A percentile compares a stretch with the other conserved stretches of the same genome.
phyloP scores from a whole-genome alignment of 2,329 filamentous ascomycete species.

The Colletotrichum gloeosporioides region DNA sequence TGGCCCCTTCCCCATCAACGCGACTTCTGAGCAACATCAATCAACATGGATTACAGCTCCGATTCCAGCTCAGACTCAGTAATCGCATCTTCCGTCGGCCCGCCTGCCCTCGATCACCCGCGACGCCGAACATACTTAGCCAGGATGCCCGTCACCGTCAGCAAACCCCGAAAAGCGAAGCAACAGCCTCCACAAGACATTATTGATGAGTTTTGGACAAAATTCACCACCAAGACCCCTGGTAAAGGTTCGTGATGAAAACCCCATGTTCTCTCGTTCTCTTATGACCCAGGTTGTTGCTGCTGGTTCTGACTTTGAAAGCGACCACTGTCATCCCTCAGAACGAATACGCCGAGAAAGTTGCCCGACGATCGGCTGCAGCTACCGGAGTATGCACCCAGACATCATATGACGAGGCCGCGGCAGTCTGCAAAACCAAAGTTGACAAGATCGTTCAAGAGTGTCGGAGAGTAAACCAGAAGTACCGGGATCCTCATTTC shows the following conservation, averaged over 20 bases:
- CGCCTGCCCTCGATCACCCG: background rate
- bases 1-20: background rate
- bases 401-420: slow-evolving; percentile 76
- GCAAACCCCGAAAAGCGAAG: slow-evolving; percentile 34
- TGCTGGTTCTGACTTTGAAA: slow-evolving; percentile 30
- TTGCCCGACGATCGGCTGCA: slow-evolving; percentile 60
- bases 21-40: background rate
- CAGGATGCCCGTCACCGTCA: slow-evolving; percentile 8
- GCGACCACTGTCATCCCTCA: slow-evolving; percentile 74
- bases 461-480: slow-evolving; percentile 80
- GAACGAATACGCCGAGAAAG: slow-evolving; percentile 67
- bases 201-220: slow-evolving; percentile 76
- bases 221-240: slow-evolving; percentile 72
- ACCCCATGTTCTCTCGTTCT: background rate
- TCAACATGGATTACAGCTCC: background rate
- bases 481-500: slow-evolving; percentile 87
- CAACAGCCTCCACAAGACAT: slow-evolving; percentile 69
- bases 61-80: background rate
- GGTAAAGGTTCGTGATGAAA: slow-evolving; percentile 64
- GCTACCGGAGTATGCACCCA: slow-evolving; percentile 49
- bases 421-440: slow-evolving; percentile 69
- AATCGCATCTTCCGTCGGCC: background rate
- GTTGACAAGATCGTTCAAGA: slow-evolving; percentile 66
- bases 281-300: background rate
- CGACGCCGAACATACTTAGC: slow-evolving; percentile 1